Base-by-base conservation (phyloP, 2,329 filamentous ascomycete genomes). In the Cercospora canescens region DNA sequence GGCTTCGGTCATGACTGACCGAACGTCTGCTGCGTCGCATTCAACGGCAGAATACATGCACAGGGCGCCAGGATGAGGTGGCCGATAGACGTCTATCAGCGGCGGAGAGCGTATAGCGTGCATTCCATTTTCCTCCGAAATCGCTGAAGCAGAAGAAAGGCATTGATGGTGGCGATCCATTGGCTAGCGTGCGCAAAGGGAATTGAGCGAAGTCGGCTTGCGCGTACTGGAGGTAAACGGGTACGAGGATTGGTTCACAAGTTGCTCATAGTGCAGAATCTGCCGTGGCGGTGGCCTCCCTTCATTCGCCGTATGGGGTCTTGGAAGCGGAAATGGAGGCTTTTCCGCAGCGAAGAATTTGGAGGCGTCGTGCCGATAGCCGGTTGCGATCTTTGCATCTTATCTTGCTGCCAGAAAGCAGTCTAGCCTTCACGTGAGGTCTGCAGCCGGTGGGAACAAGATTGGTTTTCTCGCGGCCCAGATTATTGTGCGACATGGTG, bases 141-240 rank as follows among this genome's bases (percentile, higher is more conserved):
- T 66, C 64, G 64, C 59, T 62, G 59, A 62, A 58, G 59, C 59
- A 32, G 48, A 58, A 57, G 59, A 37, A 34, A 55, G 30, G n/a
- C 39, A 45, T 50, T 57, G 24, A 66, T n/a, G 21, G 34, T 14
- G 50, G 28, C 26, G 28, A 28, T 21, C 54, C 32, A 62, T 66
- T 66, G 64, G 64, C 34, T 66, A 32, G 21, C 21, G 52, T 34
- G 58, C 24, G 12, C 30, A 26, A 45, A n/a, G 28, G 45, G n/a
- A 32, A 35, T 37, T 59, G 26, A 54, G 64, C 64, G 64, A 66
- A 28, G 16, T 62, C 64, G 58, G 63, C 50, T 37, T 39, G 34
- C 34, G 60, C 37, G 35, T 34, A 28, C 30, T 30, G 57, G 18
- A 60, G 35, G 21, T 21, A 48, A 45, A 45, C 21, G 57, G 35